Evolutionary conservation across 768 basidiomycete species (phyloP).

Genomic region (Russula dissimulans): DNA sequence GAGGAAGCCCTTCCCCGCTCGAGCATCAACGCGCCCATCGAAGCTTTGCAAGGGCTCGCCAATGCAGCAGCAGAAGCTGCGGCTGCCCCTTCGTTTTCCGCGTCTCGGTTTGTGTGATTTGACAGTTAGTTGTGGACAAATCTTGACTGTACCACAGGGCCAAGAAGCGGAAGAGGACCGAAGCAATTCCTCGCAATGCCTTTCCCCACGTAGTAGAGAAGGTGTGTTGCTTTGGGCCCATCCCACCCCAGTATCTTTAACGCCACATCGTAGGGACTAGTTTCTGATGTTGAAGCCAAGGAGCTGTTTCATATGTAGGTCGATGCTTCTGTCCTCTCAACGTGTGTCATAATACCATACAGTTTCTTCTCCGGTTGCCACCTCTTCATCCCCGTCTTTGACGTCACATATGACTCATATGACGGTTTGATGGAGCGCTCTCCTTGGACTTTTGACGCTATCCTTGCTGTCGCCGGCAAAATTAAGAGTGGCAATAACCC

Average conservation of each 20-base stretch:
- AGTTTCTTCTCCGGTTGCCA: slow-evolving; percentile 96
- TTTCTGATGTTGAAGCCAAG: slow-evolving; percentile 76
- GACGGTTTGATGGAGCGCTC: slow-evolving; percentile 86
- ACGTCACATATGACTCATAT: slow-evolving; percentile 87
- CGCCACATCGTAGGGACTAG: slow-evolving; percentile 54
- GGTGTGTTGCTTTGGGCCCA: slow-evolving; percentile 29
- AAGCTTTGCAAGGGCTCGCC: slow-evolving; percentile 87
- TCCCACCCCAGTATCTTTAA: not conserved
- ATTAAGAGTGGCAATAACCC: slow-evolving; percentile 87
- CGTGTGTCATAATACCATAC: slow-evolving; percentile 22
- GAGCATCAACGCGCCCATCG: slow-evolving; percentile 84
- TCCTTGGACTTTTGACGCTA: slow-evolving; percentile 92
- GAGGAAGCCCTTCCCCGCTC: slow-evolving; percentile 81
- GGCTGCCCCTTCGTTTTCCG: slow-evolving; percentile 57
- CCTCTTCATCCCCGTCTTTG: slow-evolving; percentile 93
- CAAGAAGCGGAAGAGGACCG: slow-evolving; percentile 78
- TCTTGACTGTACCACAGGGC: slow-evolving; percentile 35
- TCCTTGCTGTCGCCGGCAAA: slow-evolving; percentile 86
- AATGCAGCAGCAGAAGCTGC: slow-evolving; percentile 94
- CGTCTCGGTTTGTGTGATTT: slow-evolving; percentile 41
- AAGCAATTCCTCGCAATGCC: slow-evolving; percentile 75
- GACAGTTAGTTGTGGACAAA: not conserved
- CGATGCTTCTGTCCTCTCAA: slow-evolving; percentile 8
- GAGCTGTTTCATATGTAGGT: slow-evolving; percentile 85
- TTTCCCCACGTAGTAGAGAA: slow-evolving; percentile 89